Evolutionary conservation across 2,329 filamentous ascomycete species (phyloP), one percentile per base, ranked within the genome.

Genomic region (Botrytis tulipae): DNA sequence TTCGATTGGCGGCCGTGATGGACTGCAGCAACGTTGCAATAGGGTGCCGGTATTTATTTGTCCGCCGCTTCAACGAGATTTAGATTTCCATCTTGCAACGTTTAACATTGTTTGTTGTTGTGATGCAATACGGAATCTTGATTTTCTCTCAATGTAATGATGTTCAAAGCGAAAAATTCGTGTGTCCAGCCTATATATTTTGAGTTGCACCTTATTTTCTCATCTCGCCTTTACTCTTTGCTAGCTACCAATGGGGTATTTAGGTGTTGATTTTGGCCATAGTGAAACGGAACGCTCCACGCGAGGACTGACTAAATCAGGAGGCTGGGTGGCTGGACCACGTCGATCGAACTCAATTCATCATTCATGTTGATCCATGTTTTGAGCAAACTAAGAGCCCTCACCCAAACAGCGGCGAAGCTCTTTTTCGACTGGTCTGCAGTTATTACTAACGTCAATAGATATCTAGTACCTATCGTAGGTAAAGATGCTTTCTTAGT

Each of bases 21-120:
- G 51, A 54, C n/a, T 72, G 42, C 71, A 68, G 51, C 70, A 72
- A 67, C 51, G 71, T 72, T 72, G 25, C 71, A 42, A 68, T 44
- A 44, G 51, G 18, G 67, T 68, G 51, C 37, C 71, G 63, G 71
- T 72, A 72, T 40, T 32, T 72, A 72, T 48, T 40, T 61, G 48
- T 72, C 40, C 6, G 60, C 59, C 40, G n/a, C 40, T 44, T 48
- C n/a, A 29, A 63, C 44, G 48, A 20, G 35, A 62, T 51, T 62
- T 10, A n/a, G 59, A 51, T 63, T 71, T 71, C 32, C 6, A 42
- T 37, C 60, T 44, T 46, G 51, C 65, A 37, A 57, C 35, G 35
- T 67, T 68, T 25, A 54, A 54, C 35, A 68, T 54, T 68, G 25
- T 35, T 42, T n/a, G 48, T 54, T 51, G 46, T 40, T 68, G 25